A percentile compares a stretch with the other conserved stretches of the same genome.
Conservation (phyloP, 352 stramenopile genomes). For the Pilasporangium apinafurcum region DNA sequence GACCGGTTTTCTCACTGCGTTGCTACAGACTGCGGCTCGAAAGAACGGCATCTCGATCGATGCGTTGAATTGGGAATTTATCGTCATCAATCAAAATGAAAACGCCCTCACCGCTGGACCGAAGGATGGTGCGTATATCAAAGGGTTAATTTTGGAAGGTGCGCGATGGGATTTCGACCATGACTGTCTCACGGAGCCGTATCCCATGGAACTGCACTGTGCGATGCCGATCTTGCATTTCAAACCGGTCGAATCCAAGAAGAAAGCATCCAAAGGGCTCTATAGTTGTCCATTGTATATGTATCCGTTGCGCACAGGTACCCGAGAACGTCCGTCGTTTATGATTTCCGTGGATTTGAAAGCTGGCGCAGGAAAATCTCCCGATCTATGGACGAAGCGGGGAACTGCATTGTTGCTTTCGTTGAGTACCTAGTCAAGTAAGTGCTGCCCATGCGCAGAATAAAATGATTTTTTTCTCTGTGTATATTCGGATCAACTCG, state of each 20-base stretch:
- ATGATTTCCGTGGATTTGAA: slow-evolving; percentile 94
- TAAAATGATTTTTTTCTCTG: too few relatives aligned
- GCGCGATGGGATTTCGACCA: slow-evolving; percentile 90
- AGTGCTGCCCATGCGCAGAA: too few relatives aligned
- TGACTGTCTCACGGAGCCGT: slow-evolving; percentile 83
- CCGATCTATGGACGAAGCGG: slow-evolving; percentile 92
- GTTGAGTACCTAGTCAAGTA: slow-evolving; percentile 74
- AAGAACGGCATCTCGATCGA: slow-evolving; percentile 96
- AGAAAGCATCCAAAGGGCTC: slow-evolving; percentile 88
- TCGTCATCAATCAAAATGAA: slow-evolving; percentile 87
- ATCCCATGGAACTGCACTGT: slow-evolving; percentile 90
- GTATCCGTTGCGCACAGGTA: slow-evolving; percentile 94
- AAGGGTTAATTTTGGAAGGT: slow-evolving; percentile 90
- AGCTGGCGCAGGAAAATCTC: slow-evolving; percentile 70
- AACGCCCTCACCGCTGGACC: slow-evolving; percentile 70
- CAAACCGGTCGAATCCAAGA: slow-evolving; percentile 93
- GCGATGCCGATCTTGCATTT: slow-evolving; percentile 93
- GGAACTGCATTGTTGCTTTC: slow-evolving; percentile 91
- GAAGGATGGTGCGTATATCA: slow-evolving; percentile 90
- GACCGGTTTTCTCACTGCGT: slow-evolving; percentile 93
- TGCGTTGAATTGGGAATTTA: slow-evolving; percentile 93
- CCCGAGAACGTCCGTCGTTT: slow-evolving; percentile 91
- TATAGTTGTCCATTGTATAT: slow-evolving; percentile 96
- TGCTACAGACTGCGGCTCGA: slow-evolving; percentile 92
- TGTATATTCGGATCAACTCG: too few relatives aligned